Evolutionary conservation across 192 early-diverging fungal species (phyloP).

Genomic region (Nowakowskiella sp.): DNA sequence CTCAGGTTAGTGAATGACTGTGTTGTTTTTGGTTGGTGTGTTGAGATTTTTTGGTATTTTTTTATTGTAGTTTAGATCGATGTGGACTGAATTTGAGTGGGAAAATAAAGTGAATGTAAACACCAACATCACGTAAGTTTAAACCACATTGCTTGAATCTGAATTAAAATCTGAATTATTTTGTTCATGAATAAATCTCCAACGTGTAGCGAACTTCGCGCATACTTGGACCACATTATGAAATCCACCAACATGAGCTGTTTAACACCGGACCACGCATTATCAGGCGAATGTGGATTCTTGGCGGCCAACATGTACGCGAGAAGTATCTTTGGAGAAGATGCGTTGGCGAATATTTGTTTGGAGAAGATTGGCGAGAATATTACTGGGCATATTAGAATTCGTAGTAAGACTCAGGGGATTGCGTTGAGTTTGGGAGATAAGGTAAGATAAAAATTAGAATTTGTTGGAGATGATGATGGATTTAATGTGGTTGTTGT

Average conservation of each 20-base stretch:
- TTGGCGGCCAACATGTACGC: conserved; percentile 97
- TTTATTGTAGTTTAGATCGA: conserved; percentile 71
- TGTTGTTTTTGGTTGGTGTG: conserved; percentile 24
- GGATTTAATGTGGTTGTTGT: too few species aligned
- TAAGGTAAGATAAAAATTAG: conserved; percentile 23
- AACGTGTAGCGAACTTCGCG: conserved; percentile 73
- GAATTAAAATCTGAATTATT: not conserved
- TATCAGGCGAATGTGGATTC: conserved; percentile 94
- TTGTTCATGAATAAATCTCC: not conserved
- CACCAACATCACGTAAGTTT: conserved; percentile 76
- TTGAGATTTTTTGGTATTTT: conserved; percentile 22
- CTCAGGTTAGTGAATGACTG: conserved; percentile 43
- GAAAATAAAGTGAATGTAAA: conserved; percentile 99
- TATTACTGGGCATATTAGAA: conserved; percentile 93
- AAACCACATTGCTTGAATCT: not conserved
- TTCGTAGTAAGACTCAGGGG: conserved; percentile 96
- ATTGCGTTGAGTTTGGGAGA: conserved; percentile 89
- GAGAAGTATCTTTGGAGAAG: conserved; percentile 93
- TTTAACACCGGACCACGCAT: conserved; percentile 84
- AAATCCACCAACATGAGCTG: conserved; percentile 97
- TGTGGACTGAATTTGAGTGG: conserved; percentile 99
- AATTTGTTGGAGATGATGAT: too few species aligned
- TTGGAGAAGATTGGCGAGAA: conserved; percentile 62
- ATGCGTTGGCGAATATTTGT: conserved; percentile 95
- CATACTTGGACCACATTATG: conserved; percentile 89